Evolutionary conservation across 768 basidiomycete genomes (phyloP), one percentile per base, ranked within the genome.

Genomic region (Termitomyces sp.): DNA sequence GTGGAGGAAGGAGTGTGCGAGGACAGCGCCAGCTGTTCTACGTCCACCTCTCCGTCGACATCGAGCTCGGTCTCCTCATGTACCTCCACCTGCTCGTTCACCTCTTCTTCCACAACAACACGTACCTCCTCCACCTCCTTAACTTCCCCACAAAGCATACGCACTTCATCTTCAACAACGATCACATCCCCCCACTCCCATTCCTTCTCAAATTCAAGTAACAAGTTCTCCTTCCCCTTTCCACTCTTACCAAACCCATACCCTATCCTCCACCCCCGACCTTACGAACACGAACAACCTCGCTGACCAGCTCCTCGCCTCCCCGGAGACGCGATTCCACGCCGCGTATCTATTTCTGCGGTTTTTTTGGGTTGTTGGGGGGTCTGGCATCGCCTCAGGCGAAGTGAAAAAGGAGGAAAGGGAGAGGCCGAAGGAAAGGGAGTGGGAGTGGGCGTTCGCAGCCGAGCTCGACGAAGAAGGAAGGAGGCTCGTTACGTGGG

Each of bases 301-400:
- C 27, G 67, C 72, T 40, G 82, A 87, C 49, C 83, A 88, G 55
- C 75, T 89, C 26, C 67, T 68, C 8, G 76, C 71, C 3, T 85
- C 81, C 0, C 76, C 75, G 0, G 79, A 87, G 58, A 87, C 87
- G 16, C 78, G 85, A 4, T 88, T 87, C 62, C 86, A 88, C 56
- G 87, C 87, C 0, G 82, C 74, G 0, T 80, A 83, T 65, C 68
- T 88, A 60, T 85, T 88, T 61, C 69, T 78, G 24, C 77, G 84
- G 20, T 88, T 84, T 58, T 81, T 85, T 62, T 71, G 75, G 32
- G 65, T 77, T 26, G 68, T 82, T 1, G 71, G 63, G 37, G 1
- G 33, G 27, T 13, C 18, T 6, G 49, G 53, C 1, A 54, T 39
- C 37, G 34, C 36, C 12, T 7, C 16, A 4, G 45, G 44, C 12